A percentile compares a stretch with the other conserved stretches of the same genome.
phyloP scores from a whole-genome alignment of 257 asterid genomes.

The Jacaranda mimosifolia region DNA sequence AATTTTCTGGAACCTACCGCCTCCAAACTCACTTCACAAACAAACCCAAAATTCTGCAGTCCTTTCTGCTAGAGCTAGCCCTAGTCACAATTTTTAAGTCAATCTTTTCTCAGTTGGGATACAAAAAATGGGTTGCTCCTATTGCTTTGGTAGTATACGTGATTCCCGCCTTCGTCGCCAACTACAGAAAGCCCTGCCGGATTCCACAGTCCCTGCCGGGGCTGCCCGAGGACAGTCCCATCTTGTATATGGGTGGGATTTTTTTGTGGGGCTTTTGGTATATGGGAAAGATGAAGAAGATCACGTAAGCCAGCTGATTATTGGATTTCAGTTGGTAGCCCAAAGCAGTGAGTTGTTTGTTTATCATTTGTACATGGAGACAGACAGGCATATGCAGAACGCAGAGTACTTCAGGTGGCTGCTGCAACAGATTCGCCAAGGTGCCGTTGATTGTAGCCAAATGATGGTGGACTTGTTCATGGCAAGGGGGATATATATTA shows the following conservation, averaged over 20 bases:
- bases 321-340: not conserved
- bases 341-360: too few species aligned
- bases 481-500: too few species aligned
- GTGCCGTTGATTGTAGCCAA: too few species aligned
- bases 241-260: not conserved
- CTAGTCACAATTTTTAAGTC: not conserved
- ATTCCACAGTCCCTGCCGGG: not conserved
- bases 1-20: not conserved
- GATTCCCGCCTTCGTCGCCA: not conserved
- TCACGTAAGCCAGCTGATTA: not conserved
- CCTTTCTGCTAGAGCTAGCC: not conserved
- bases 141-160: not conserved
- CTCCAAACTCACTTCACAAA: not conserved
- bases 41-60: not conserved
- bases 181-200: not conserved
- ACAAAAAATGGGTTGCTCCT: not conserved
- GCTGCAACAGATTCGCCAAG: too few species aligned
- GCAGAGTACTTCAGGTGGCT: too few species aligned
- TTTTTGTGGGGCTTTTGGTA: not conserved
- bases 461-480: too few species aligned
- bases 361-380: too few species aligned
- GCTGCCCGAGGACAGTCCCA: not conserved
- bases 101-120: not conserved
- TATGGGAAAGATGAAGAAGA: not conserved
- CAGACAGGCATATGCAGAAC: too few species aligned